Evolutionary conservation across 2,329 filamentous ascomycete genomes (phyloP), one percentile per base, ranked within the genome.

Genomic region (Penicillium brasilianum): DNA sequence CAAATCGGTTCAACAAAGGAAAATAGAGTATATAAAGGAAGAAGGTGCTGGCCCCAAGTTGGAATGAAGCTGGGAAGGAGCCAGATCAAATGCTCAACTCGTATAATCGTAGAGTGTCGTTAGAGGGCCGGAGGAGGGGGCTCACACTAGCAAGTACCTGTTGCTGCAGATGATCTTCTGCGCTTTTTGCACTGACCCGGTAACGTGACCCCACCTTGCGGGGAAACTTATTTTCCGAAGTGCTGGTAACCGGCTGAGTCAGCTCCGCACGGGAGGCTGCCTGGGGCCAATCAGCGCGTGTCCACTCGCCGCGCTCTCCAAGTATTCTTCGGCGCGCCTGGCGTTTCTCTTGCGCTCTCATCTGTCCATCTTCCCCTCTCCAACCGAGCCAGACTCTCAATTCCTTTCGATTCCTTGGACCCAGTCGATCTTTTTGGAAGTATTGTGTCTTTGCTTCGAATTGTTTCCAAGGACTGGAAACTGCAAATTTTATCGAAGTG

Each of bases 151-250:
- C 57, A 55, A 62, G 53, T 64, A 56, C 60, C 58, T 57, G 57
- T 56, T 53, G 53, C 61, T 69, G 67, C 68, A 69, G 69, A 65
- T 70, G 70, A 66, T 72, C 66, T 64, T 67, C 66, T 61, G 55
- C 59, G 39, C 54, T 61, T 71, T 72, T 74, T 63, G 65, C 66
- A 72, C 68, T 75, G 73, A 64, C 74, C 71, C 63, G 73, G 74
- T 75, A 76, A 76, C 74, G 74, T 75, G 74, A 75, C 69, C 68
- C 74, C 72, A 73, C 72, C 58, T 72, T 72, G 48, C 69, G 72
- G 71, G 66, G 66, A 67, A 76, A 74, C 64, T 57, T 22, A 30
- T 57, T 69, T 64, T 73, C 74, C 72, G 67, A 41, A 30, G 18
- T 50, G 32, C 22, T 49, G 34, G 22, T 46, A 20, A 7, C 5